Evolutionary conservation across 108 stramenopile species (phyloP).

Genomic region (Fistulifera solaris): DNA sequence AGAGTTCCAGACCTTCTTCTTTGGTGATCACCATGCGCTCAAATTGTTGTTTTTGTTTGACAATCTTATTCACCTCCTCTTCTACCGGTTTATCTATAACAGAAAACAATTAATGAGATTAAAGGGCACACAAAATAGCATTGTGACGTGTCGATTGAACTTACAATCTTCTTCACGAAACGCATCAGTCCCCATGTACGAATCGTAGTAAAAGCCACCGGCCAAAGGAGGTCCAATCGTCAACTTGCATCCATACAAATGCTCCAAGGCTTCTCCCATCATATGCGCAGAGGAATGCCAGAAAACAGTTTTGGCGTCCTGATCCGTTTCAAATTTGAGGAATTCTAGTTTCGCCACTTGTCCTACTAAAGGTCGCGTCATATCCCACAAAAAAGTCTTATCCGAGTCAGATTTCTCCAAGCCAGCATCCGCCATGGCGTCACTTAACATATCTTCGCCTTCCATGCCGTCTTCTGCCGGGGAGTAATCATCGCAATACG

Average conservation of each 20-base stretch:
- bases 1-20: slow-evolving; percentile 94
- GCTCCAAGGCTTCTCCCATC: slow-evolving; percentile 95
- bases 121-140: not conserved
- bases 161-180: slow-evolving; percentile 89
- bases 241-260: slow-evolving; percentile 85
- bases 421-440: slow-evolving; percentile 59
- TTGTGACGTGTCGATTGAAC: slow-evolving; percentile 7
- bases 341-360: slow-evolving; percentile 80
- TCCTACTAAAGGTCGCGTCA: slow-evolving; percentile 91
- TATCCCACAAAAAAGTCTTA: slow-evolving; percentile 90
- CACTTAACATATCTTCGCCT: slow-evolving; percentile 53
- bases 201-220: slow-evolving; percentile 98
- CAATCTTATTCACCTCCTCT: slow-evolving; percentile 73
- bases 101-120: slow-evolving; percentile 1
- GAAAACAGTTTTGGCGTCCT: slow-evolving; percentile 92
- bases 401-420: slow-evolving; percentile 41
- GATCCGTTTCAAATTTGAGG: slow-evolving; percentile 83
- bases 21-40: slow-evolving; percentile 98
- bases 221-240: slow-evolving; percentile 95
- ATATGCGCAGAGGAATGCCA: slow-evolving; percentile 99
- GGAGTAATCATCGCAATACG: slow-evolving; percentile 66
- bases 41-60: slow-evolving; percentile 94
- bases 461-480: slow-evolving; percentile 77
- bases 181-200: slow-evolving; percentile 91
- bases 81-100: slow-evolving; percentile 65